Percentiles rank a stretch among this genome's conserved stretches.
Evolutionary conservation across 768 basidiomycete species (phyloP).

Genomic region (Lactifluus hygrophoroides): DNA sequence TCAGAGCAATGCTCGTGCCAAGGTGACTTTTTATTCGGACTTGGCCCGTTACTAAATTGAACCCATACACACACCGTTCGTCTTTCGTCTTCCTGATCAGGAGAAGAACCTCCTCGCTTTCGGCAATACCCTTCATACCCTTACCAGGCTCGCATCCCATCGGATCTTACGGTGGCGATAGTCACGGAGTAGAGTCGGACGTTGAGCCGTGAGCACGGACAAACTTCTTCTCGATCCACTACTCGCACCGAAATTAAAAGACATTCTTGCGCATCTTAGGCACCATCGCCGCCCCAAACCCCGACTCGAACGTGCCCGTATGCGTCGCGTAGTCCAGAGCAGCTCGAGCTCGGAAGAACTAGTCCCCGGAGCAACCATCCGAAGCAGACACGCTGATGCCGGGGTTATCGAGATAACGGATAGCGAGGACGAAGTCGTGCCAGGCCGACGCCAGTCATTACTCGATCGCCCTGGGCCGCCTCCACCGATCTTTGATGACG

Average conservation of each 20-base stretch:
- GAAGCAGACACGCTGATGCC: background rate
- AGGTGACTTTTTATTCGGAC: background rate
- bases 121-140: background rate
- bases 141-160: background rate
- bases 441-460: background rate
- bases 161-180: background rate
- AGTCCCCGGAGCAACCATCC: background rate
- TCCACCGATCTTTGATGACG: background rate
- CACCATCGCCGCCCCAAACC: background rate
- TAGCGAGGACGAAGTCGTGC: conserved; percentile 3
- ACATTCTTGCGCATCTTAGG: too few relatives aligned
- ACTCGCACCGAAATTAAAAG: background rate
- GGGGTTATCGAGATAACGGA: conserved; percentile 11
- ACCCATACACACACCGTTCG: background rate
- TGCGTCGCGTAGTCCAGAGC: conserved; percentile 10
- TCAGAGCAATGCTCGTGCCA: background rate
- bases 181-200: background rate
- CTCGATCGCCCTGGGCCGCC: background rate
- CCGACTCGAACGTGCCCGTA: conserved; percentile 1
- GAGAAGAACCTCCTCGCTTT: conserved; percentile 6
- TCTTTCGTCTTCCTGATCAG: background rate
- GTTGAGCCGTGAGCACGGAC: conserved; percentile 4
- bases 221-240: background rate
- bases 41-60: too few relatives aligned
- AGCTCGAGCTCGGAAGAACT: conserved; percentile 5